A percentile compares a stretch with the other conserved stretches of the same genome.
Conservation (phyloP, 2,329 filamentous ascomycete genomes). For the Plectosphaerella plurivora region DNA sequence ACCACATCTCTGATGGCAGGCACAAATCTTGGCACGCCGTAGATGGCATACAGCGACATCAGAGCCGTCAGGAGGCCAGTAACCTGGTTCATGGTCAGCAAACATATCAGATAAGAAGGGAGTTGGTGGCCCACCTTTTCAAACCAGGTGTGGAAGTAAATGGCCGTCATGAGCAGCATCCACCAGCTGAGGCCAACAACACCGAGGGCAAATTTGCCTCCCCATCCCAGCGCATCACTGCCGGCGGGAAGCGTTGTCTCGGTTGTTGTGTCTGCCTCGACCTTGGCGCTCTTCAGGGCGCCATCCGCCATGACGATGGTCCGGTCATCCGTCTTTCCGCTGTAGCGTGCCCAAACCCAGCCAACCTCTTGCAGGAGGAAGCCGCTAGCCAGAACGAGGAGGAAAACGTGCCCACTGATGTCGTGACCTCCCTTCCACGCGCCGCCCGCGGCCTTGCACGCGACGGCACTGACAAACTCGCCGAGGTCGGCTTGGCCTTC, state of each 20-base stretch:
- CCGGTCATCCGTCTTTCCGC: constrained; percentile 52
- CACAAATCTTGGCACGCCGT: constrained; percentile 46
- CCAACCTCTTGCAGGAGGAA: constrained; percentile 77
- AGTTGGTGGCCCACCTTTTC: constrained; percentile 71
- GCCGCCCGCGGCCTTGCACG: constrained; percentile 80
- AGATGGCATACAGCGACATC: constrained; percentile 42
- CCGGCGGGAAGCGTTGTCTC: constrained; percentile 16
- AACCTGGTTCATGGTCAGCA: constrained; percentile 27
- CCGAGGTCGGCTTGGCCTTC: constrained; percentile 41
- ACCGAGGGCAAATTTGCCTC: constrained; percentile 51
- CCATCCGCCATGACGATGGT: constrained; percentile 64
- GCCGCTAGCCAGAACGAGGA: constrained; percentile 79
- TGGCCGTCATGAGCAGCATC: constrained; percentile 98
- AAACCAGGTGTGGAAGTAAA: constrained; percentile 98
- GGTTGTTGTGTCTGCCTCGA: constrained; percentile 31
- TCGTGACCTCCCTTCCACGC: constrained; percentile 92
- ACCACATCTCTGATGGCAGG: constrained; percentile 39
- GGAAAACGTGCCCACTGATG: constrained; percentile 91
- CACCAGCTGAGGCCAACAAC: constrained; percentile 75
- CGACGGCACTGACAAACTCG: constrained; percentile 64
- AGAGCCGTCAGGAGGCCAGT: constrained; percentile 48
- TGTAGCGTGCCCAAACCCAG: constrained; percentile 49
- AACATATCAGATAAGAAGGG: background rate
- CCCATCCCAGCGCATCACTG: constrained; percentile 33
- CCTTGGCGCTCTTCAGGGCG: constrained; percentile 54